Conservation (phyloP, 2,329 filamentous ascomycete species). For the Elsinoe ampelina region DNA sequence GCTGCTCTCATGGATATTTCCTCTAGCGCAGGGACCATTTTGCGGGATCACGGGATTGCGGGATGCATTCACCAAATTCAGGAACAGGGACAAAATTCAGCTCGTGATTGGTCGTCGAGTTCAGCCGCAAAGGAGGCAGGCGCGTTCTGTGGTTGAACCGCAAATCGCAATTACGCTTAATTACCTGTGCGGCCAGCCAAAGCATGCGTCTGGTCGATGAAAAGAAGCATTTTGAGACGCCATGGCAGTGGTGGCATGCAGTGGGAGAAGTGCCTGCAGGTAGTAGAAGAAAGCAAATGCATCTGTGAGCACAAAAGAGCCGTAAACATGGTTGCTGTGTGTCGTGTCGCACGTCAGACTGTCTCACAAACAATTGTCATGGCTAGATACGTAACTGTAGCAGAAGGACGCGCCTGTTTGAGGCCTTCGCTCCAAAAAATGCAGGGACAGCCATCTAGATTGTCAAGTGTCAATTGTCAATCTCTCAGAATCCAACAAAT, state of each 20-base stretch:
- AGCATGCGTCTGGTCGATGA: background rate
- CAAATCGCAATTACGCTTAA: slow-evolving; percentile 6
- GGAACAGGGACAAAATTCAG: background rate
- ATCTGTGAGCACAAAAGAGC: background rate
- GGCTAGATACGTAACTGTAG: background rate
- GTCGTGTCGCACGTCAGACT: background rate
- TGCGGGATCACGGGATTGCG: background rate
- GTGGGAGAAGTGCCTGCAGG: background rate
- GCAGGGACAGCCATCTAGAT: background rate
- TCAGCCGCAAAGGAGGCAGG: background rate
- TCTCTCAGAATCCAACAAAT: background rate
- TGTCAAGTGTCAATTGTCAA: background rate
- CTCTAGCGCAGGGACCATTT: background rate
- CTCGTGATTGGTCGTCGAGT: background rate
- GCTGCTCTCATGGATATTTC: no score
- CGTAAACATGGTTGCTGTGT: no score
- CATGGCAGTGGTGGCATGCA: background rate
- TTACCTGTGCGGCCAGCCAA: no score
- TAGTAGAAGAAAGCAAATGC: background rate
- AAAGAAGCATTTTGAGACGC: background rate
- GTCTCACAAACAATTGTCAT: background rate
- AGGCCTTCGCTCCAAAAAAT: background rate
- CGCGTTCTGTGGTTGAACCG: background rate
- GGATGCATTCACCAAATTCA: background rate
- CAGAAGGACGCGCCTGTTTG: background rate